Evolutionary conservation across 257 asterid genomes (phyloP).

Genomic region (Scutellaria baicalensis): DNA sequence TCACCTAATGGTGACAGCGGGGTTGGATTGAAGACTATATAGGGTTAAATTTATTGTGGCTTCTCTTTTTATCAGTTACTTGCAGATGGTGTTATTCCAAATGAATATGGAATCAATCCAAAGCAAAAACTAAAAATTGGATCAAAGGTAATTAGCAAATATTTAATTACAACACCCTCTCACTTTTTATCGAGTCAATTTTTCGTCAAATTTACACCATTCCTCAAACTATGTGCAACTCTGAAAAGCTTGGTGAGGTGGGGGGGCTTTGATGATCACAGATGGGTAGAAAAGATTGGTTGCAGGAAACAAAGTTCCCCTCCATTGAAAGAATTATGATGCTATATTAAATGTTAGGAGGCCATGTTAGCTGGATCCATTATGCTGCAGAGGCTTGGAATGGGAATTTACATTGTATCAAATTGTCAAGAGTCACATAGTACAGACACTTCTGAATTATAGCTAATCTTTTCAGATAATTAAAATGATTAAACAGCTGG

Average conservation of each 20-base stretch:
- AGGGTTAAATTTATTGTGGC: conserved; percentile 4
- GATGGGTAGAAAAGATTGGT: background rate
- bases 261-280: background rate
- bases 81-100: conserved; percentile 99
- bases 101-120: conserved; percentile 97
- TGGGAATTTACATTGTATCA: background rate
- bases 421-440: background rate
- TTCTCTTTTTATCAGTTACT: conserved; percentile 54
- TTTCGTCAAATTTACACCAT: background rate
- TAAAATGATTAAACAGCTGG: background rate
- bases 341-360: conserved; percentile 8
- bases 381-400: background rate
- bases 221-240: background rate
- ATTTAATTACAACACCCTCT: background rate
- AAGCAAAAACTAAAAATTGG: conserved; percentile 89
- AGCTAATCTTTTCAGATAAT: background rate
- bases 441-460: background rate
- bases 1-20: too few relatives aligned
- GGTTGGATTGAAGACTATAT: too few relatives aligned
- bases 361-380: background rate
- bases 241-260: background rate
- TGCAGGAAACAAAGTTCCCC: background rate
- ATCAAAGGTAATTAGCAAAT: conserved; percentile 55
- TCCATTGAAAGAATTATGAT: background rate
- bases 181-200: background rate